Percentiles rank a stretch among this genome's conserved stretches.
Conservation (phyloP, 495 filamentous ascomycete species). For the Lineolata rhizophorae region DNA sequence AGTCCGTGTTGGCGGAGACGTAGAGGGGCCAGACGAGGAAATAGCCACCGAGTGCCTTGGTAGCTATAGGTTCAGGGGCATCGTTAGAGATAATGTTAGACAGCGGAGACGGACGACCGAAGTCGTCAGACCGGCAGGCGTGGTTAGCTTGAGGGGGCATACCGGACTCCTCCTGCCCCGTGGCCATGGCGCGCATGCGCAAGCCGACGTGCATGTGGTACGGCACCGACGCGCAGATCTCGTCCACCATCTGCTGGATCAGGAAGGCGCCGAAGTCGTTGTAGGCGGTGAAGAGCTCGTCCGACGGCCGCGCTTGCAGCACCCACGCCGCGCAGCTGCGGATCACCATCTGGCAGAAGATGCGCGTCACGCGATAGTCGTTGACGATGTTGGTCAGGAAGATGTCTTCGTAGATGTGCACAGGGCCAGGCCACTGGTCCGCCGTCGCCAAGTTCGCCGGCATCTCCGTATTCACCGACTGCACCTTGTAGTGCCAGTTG, state of each 20-base stretch:
- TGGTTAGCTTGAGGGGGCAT: constrained; percentile 1
- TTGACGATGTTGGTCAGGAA: constrained; percentile 13
- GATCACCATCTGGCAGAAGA: constrained; percentile 14
- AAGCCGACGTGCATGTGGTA: constrained; percentile 13
- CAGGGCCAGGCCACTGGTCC: constrained; percentile 10
- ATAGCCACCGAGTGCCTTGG: constrained; percentile 14
- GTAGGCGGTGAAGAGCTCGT: background rate
- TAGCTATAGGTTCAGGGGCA: constrained; percentile 7
- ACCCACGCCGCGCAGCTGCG: constrained; percentile 8
- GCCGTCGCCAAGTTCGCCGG: constrained; percentile 8
- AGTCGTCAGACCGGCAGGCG: background rate
- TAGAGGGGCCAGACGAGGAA: constrained; percentile 16
- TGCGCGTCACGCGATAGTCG: constrained; percentile 14
- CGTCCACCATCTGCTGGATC: constrained; percentile 13
- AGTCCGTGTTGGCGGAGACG: constrained; percentile 9
- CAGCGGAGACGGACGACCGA: background rate
- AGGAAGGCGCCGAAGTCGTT: constrained; percentile 4
- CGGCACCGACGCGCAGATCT: constrained; percentile 13
- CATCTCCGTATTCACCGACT: constrained; percentile 1
- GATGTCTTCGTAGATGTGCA: constrained; percentile 14
- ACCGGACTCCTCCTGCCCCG: constrained; percentile 10
- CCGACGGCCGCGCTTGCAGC: background rate
- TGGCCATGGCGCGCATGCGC: constrained; percentile 6
- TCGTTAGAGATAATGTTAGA: too few relatives aligned
- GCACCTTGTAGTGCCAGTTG: constrained; percentile 8